Evolutionary conservation across 1,284 basidiomycete species (phyloP), one percentile per base, ranked within the genome.

Genomic region (Tilletia setariae): DNA sequence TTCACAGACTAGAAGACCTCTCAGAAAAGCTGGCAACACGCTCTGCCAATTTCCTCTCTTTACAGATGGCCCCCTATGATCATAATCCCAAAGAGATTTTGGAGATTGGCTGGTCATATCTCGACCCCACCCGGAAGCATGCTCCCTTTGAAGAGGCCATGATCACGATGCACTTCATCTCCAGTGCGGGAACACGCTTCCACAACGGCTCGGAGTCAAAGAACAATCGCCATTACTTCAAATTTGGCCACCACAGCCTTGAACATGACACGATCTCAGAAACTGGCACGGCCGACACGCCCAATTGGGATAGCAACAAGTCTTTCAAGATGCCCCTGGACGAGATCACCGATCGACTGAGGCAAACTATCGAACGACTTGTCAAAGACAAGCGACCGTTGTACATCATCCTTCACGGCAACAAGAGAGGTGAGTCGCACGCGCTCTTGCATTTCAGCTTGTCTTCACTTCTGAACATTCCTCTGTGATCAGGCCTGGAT

Each of bases 41-140:
- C 28, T 32, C 30, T 4, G 56, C 56, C 25, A 61, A 61, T 30
- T 61, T 61, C 28, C 28, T 61, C 25, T 32, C 28, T 16, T 16
- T 61, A 6, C 56, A 61, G 56, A 30, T 30, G 15, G 56, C 32
- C 30, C 56, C 56, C 3, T 61, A 30, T 25, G 56, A 61, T 21
- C 56, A 61, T 16, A 30, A 30, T 21, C 56, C 56, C 15, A 25
- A 40, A 1, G 56, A 61, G 28, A 61, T 61, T 30, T 19, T 61
- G 28, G 56, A 61, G 56, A n/a, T 61, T 30, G 56, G 56, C 30
- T 61, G 56, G 56, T 61, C 56, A 7, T 61, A 61, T 16, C 56
- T 30, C 9, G 56, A 61, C 32, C 56, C 56, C 3, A 32, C 9
- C 13, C 25, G 30, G 7, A 16, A 25, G 13, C 56, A 61, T 40